These are phyloP conservation scores for Heterobasidion parviporum DNA, from an alignment of 1,284 basidiomycete species.

Conservation along the genomic window DNA sequence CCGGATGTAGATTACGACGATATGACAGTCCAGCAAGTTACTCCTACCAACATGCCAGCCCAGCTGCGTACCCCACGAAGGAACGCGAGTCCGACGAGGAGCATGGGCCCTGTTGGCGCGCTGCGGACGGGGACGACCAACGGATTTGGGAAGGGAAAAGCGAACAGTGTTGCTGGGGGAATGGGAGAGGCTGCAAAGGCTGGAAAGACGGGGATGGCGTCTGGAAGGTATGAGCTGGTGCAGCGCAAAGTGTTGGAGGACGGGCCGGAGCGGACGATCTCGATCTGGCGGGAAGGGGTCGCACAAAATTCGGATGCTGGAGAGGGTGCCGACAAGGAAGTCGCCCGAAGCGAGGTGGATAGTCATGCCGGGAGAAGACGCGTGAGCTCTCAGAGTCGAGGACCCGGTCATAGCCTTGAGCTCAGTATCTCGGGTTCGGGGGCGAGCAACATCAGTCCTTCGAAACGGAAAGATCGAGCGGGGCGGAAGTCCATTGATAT, in stretches of 20 bases:
- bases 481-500: conserved; percentile 9
- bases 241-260: conserved; percentile 26
- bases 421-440: neutral
- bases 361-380: conserved; percentile 16
- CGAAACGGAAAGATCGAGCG: conserved; percentile 11
- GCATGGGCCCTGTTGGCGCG: neutral
- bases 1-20: conserved; percentile 21
- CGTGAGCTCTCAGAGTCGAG: conserved; percentile 14
- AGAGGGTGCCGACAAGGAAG: conserved; percentile 8
- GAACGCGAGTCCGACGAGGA: conserved; percentile 7
- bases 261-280: conserved; percentile 25
- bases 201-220: conserved; percentile 13
- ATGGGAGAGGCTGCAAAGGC: conserved; percentile 5
- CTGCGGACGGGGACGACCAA: too few species aligned
- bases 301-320: conserved; percentile 17
- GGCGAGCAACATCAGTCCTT: neutral
- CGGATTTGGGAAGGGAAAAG: neutral
- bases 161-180: neutral
- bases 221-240: conserved; percentile 20
- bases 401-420: conserved; percentile 1
- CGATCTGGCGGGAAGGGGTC: conserved; percentile 28
- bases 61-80: conserved; percentile 1
- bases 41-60: neutral
- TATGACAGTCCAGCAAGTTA: conserved; percentile 13
- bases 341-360: conserved; percentile 10